Evolutionary conservation across 2,329 filamentous ascomycete genomes (phyloP).

Genomic region (Aspergillus brunneoviolaceus): DNA sequence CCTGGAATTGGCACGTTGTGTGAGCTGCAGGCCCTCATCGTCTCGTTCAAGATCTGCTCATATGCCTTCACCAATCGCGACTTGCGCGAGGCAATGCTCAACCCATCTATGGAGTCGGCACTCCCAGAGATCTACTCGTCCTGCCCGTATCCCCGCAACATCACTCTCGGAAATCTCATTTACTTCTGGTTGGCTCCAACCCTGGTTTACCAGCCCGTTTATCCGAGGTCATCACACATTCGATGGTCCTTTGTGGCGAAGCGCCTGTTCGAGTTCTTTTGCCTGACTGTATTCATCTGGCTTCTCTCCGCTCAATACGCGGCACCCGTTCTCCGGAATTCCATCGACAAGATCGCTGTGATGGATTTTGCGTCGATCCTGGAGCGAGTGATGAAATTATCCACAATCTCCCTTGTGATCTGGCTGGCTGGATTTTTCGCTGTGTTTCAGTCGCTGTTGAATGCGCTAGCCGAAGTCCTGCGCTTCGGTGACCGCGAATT

Average conservation of each 20-base stretch:
- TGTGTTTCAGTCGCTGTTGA: conserved; percentile 88
- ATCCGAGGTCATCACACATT: conserved; percentile 78
- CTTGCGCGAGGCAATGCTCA: conserved; percentile 83
- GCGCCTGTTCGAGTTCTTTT: conserved; percentile 72
- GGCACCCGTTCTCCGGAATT: conserved; percentile 83
- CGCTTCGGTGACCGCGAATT: conserved; percentile 91
- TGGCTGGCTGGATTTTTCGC: conserved; percentile 98
- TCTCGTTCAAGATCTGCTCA: conserved; percentile 93
- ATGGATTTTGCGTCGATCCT: conserved; percentile 78
- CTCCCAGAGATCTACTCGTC: conserved; percentile 78
- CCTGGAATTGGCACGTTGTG: conserved; percentile 89
- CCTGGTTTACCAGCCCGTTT: conserved; percentile 93
- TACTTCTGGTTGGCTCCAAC: conserved; percentile 99
- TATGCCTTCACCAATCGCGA: conserved; percentile 97
- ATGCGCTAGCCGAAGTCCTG: conserved; percentile 86
- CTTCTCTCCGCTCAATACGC: conserved; percentile 93
- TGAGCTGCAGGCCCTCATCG: conserved; percentile 87
- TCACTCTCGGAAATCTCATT: conserved; percentile 80
- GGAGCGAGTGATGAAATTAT: conserved; percentile 90
- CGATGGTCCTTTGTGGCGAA: conserved; percentile 88
- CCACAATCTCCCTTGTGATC: conserved; percentile 90
- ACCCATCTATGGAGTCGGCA: conserved; percentile 66
- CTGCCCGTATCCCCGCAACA: conserved; percentile 87
- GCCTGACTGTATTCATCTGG: conserved; percentile 88
- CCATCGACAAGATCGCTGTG: conserved; percentile 78